Base-by-base conservation (phyloP, 371 early-diverging fungal genomes). In the Mucor velutinosus region DNA sequence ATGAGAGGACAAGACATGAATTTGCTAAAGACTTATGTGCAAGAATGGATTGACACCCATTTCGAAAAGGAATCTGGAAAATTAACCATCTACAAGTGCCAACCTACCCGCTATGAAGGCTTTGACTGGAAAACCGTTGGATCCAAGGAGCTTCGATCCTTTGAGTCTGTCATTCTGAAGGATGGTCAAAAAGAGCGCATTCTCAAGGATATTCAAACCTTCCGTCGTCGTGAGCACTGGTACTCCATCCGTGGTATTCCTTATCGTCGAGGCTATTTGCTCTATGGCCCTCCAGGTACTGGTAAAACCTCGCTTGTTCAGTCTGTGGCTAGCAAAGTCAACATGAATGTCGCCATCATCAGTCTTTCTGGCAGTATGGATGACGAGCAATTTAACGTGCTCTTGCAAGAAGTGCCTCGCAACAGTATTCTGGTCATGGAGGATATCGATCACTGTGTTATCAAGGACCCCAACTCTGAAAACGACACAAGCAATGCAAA, bases 241-340 rank as follows among this genome's bases (percentile, higher is more conserved):
- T 97, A 96, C 66, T 73, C 88, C 4, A 90, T 92, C 51, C 87
- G 95, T 25, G 97, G 96, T 8, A 93, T 97, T 60, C 98, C 98
- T 12, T 97, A 96, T 72, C 88, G 97, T 14, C 87, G 99, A 41
- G 99, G 99, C 3, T 88, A 88, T 72, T 70, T 92, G 2, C 69
- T 92, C 11, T 81, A 89, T 68, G 92, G 92, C 12, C 86, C 88
- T 37, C 91, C 91, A 21, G 89, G 91, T 61, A 88, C 92, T 21
- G 89, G 93, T 37, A 90, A 92, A 58, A 89, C 91, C 0, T 76
- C 86, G 3, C 79, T 91, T 30, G 86, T 90, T 29, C 80, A 85
- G 47, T 88, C 88, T 3, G 77, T 92, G 23, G 89, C 90, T 60
- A 75, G 78, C 35, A 73, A 80, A 29, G 64, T 80, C 29, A 67